Conservation (phyloP, 2,329 filamentous ascomycete species). For the Tricladium varicosporioides region DNA sequence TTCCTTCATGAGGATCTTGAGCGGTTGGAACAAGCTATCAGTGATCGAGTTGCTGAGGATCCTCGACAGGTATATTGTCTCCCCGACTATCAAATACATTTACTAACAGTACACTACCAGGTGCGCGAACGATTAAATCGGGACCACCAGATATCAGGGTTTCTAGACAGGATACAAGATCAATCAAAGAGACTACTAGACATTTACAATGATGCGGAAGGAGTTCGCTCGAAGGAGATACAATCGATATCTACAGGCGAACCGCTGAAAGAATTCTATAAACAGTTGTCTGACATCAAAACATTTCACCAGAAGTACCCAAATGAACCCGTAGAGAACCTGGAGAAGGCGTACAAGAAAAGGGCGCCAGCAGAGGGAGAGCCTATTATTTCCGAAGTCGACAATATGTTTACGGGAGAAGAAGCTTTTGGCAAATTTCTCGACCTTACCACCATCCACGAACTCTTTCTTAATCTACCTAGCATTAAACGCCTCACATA, state of each 20-base stretch:
- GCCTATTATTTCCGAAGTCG: constrained; percentile 65
- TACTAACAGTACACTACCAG: constrained; percentile 42
- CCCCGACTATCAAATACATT: neutral
- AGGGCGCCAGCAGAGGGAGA: constrained; percentile 64
- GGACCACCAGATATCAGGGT: constrained; percentile 87
- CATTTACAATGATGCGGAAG: constrained; percentile 80
- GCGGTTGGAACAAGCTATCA: constrained; percentile 89
- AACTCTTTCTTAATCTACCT: constrained; percentile 86
- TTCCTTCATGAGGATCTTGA: constrained; percentile 96
- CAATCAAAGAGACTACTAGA: constrained; percentile 79
- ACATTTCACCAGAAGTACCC: constrained; percentile 89
- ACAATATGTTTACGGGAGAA: constrained; percentile 93
- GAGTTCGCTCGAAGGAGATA: constrained; percentile 72
- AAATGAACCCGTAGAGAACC: constrained; percentile 91
- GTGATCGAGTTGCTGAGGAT: constrained; percentile 84
- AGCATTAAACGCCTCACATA: constrained; percentile 84
- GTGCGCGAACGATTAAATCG: constrained; percentile 85
- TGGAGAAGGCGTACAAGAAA: constrained; percentile 86
- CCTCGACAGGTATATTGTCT: constrained; percentile 70
- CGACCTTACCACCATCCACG: constrained; percentile 80
- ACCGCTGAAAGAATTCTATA: constrained; percentile 88
- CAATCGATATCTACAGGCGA: constrained; percentile 82
- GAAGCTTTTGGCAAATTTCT: constrained; percentile 92
- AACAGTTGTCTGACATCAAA: constrained; percentile 76
- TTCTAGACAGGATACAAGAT: constrained; percentile 81